Base-by-base conservation (phyloP, 805 yeast genomes). In the Saccharomycopsis sp. region DNA sequence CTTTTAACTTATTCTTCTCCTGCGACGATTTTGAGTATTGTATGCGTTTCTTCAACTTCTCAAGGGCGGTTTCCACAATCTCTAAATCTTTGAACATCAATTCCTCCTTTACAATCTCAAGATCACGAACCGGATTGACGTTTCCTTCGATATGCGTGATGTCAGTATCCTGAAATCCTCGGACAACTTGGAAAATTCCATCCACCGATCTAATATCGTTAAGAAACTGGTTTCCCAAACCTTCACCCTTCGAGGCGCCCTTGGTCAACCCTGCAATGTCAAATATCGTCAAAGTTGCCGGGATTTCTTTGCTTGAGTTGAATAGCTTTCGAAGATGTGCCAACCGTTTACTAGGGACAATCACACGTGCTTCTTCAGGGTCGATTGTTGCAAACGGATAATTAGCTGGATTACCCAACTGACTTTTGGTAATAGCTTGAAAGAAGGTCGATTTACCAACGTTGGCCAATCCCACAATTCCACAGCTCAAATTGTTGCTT, bases 381-480 rank as follows among this genome's bases (percentile, higher is more conserved):
- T 93, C 97, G 71, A 90, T 90, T 58, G 99, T 93, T 50, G 99
- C 99, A 72, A 90, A 93, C 24, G 99, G 99, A 73, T 92, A 93
- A 74, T 93, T 93, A 60, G 98, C 99, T 58, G 99, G 98, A 77
- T 81, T 91, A 63, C 99, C 98, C 65, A 94, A 77, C 53, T 92
- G 90, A 66, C 92, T 89, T 75, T 86, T 84, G 58, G 98, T 93
- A 69, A 94, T 87, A 58, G 97, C 97, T 75, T 94, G 98, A 83
- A 93, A 93, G 73, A 93, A 91, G 5, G 98, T 93, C 14, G 97
- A 90, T 74, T 94, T 94, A 68, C 99, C 99, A 64, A 93, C 96
- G 69, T 85, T 79, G n/a, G 63, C 94, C 59, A 87, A 75, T 54
- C 94, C 94, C 60, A 87, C 94, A 62, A 87, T 86, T 65, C 94